A percentile compares a stretch with the other conserved stretches of the same genome.
Evolutionary conservation across 2,329 filamentous ascomycete species (phyloP).

Genomic region (Setomelanomma holmii): DNA sequence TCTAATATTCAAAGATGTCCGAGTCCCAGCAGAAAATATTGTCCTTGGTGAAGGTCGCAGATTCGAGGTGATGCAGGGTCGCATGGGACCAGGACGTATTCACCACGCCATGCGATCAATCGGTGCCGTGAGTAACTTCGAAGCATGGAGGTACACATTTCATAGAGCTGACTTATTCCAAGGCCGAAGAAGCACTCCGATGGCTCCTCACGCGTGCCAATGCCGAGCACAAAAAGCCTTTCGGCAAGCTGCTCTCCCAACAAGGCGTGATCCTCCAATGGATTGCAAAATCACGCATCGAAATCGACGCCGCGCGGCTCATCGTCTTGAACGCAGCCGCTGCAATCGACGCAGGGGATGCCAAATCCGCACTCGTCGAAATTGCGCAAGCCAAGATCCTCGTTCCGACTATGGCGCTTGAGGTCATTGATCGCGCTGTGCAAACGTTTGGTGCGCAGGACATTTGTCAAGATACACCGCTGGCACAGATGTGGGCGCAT

Average conservation of each 20-base stretch:
- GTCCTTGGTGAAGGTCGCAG: conserved; percentile 89
- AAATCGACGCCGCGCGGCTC: conserved; percentile 88
- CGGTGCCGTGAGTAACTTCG: conserved; percentile 76
- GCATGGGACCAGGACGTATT: conserved; percentile 90
- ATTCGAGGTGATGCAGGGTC: conserved; percentile 97
- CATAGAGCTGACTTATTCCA: conserved; percentile 6
- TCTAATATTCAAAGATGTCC: conserved; percentile 84
- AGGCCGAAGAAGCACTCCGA: conserved; percentile 85
- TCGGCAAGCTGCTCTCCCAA: conserved; percentile 81
- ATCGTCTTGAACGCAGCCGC: conserved; percentile 91
- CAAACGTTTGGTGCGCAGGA: conserved; percentile 89
- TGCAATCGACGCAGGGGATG: conserved; percentile 77
- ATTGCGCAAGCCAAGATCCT: conserved; percentile 94
- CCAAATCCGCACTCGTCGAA: conserved; percentile 66
- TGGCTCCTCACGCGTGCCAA: conserved; percentile 94
- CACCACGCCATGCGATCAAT: conserved; percentile 96
- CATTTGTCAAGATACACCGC: conserved; percentile 88
- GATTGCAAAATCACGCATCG: conserved; percentile 87
- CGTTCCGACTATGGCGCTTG: conserved; percentile 78
- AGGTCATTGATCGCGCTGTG: conserved; percentile 88
- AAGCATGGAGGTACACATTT: too few relatives aligned
- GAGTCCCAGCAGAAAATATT: conserved; percentile 79
- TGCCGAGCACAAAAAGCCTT: conserved; percentile 85
- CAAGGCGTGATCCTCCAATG: conserved; percentile 81
- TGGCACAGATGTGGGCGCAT: conserved; percentile 76